These are phyloP conservation scores for Euphorbia celastroides DNA, from an alignment of 441 rosid species.

Conservation along the genomic window DNA sequence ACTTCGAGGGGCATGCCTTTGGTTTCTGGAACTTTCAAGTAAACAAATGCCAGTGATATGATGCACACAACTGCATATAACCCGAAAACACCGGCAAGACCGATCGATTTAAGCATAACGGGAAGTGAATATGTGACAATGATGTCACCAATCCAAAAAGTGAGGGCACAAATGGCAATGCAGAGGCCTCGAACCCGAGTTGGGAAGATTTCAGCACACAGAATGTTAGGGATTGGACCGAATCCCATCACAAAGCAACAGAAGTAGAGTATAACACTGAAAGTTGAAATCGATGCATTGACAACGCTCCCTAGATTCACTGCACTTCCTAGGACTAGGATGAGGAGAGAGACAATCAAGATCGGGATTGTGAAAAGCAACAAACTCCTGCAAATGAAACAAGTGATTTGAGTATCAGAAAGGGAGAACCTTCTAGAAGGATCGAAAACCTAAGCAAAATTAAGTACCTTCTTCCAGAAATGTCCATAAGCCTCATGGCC, in stretches of 20 bases:
- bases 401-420: no score
- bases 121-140: conserved; percentile 75
- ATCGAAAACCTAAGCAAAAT: no score
- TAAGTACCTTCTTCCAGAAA: conserved; percentile 92
- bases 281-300: conserved; percentile 71
- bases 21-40: conserved; percentile 88
- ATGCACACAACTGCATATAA: conserved; percentile 56
- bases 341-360: conserved; percentile 55
- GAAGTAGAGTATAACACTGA: conserved; percentile 59
- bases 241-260: conserved; percentile 94
- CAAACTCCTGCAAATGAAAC: no score
- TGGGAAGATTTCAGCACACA: conserved; percentile 93
- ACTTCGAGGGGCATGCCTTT: conserved; percentile 99
- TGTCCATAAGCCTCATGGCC: conserved; percentile 96
- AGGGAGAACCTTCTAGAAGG: no score
- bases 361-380: conserved; percentile 77
- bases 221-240: conserved; percentile 86
- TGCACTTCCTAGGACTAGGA: conserved; percentile 50
- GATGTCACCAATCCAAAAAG: conserved; percentile 52
- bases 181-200: conserved; percentile 62
- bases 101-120: conserved; percentile 58
- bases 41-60: conserved; percentile 61
- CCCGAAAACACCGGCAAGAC: conserved; percentile 76
- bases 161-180: background rate
- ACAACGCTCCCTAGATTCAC: conserved; percentile 38